Evolutionary conservation across 768 basidiomycete genomes (phyloP).

Genomic region (Lactifluus volemus): DNA sequence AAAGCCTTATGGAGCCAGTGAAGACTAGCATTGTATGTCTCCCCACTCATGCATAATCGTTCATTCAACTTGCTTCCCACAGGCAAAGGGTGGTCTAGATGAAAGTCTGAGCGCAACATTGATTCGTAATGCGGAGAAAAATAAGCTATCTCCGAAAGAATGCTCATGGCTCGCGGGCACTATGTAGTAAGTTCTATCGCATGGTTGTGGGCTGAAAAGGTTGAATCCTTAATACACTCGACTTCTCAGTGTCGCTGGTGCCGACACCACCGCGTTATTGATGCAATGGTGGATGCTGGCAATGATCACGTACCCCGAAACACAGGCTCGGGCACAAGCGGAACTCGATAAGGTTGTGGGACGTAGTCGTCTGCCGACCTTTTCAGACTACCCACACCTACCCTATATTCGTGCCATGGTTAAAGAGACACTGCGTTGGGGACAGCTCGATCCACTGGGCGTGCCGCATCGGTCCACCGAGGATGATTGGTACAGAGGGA

Average conservation of each 20-base stretch:
- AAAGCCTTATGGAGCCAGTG: background rate
- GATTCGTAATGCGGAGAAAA: background rate
- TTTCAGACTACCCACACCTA: background rate
- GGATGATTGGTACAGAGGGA: slow-evolving; percentile 10
- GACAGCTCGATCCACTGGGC: background rate
- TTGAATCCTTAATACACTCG: background rate
- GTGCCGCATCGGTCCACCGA: background rate
- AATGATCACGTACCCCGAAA: slow-evolving; percentile 1
- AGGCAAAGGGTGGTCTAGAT: slow-evolving; percentile 1
- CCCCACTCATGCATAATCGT: background rate
- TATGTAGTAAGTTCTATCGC: background rate
- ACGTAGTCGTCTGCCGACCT: background rate
- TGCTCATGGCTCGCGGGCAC: slow-evolving; percentile 4
- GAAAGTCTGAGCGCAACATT: slow-evolving; percentile 1
- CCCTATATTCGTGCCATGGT: slow-evolving; percentile 4
- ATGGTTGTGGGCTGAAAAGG: background rate
- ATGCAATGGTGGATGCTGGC: slow-evolving; percentile 1
- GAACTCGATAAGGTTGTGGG: slow-evolving; percentile 2
- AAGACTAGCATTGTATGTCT: background rate
- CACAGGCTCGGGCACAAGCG: slow-evolving; percentile 1
- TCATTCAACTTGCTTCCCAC: background rate
- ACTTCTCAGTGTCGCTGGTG: background rate
- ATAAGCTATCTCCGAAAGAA: slow-evolving; percentile 1
- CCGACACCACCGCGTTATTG: background rate
- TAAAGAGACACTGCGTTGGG: background rate